A percentile compares a stretch with the other conserved stretches of the same genome.
These are phyloP conservation scores for Stachybotrys chlorohalonatus DNA, from an alignment of 2,329 filamentous ascomycete genomes.

Conservation along the genomic window DNA sequence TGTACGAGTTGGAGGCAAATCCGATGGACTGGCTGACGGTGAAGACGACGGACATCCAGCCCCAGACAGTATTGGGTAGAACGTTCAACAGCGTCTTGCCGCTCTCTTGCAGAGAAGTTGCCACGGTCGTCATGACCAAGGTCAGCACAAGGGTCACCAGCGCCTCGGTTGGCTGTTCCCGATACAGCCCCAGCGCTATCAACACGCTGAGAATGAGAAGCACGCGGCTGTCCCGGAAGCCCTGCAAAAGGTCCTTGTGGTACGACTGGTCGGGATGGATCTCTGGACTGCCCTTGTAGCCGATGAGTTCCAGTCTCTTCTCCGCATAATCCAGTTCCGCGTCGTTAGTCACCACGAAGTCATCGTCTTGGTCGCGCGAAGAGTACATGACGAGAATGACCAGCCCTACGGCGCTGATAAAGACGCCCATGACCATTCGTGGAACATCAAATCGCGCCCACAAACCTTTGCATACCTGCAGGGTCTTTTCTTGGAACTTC, in stretches of 20 bases:
- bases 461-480: conserved; percentile 69
- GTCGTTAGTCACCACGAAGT: conserved; percentile 44
- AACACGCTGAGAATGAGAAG: conserved; percentile 19
- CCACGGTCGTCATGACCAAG: conserved; percentile 30
- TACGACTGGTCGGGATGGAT: conserved; percentile 28
- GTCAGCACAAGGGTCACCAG: conserved; percentile 29
- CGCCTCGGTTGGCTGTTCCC: conserved; percentile 20
- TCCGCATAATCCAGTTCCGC: conserved; percentile 51
- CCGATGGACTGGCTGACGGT: conserved; percentile 83
- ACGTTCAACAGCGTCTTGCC: conserved; percentile 40
- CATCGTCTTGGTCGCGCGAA: conserved; percentile 45
- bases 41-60: conserved; percentile 75
- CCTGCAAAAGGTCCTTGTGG: conserved; percentile 23
- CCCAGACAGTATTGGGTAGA: conserved; percentile 72
- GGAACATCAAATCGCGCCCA: conserved; percentile 90
- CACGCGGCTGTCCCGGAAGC: conserved; percentile 24
- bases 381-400: conserved; percentile 66
- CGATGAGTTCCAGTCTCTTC: conserved; percentile 42
- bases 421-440: conserved; percentile 75
- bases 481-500: conserved; percentile 68
- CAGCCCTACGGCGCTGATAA: conserved; percentile 60
- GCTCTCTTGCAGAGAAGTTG: conserved; percentile 30
- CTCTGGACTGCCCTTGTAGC: conserved; percentile 25
- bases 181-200: conserved; percentile 18
- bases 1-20: conserved; percentile 96